A percentile compares a stretch with the other conserved stretches of the same genome.
These are phyloP conservation scores for Citrullus colocynthis DNA, from an alignment of 306 rosid species.

Conservation along the genomic window DNA sequence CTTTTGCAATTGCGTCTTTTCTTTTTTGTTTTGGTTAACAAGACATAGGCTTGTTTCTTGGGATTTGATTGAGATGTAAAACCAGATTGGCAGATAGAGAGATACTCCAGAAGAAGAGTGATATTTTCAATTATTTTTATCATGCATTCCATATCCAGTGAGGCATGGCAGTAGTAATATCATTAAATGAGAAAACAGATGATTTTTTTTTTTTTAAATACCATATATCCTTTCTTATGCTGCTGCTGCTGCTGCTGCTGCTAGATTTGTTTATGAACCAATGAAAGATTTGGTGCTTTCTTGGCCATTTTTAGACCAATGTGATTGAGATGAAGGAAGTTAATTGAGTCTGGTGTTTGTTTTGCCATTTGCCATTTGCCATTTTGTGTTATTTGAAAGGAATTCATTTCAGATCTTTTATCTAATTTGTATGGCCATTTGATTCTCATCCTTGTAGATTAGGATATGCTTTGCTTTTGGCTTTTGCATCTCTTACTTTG, in stretches of 20 bases:
- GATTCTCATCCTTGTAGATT: constrained; percentile 16
- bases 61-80: constrained; percentile 81
- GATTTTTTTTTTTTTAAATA: constrained; percentile 10
- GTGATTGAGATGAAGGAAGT: not conserved
- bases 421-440: constrained; percentile 23
- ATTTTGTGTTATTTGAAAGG: not conserved
- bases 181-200: constrained; percentile 24
- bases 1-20: constrained; percentile 9
- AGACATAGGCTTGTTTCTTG: constrained; percentile 44
- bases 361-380: no score
- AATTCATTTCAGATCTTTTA: not conserved
- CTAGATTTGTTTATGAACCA: not conserved
- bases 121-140: constrained; percentile 42
- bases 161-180: constrained; percentile 29
- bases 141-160: constrained; percentile 28
- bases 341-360: not conserved
- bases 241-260: not conserved
- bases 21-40: constrained; percentile 10
- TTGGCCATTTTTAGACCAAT: not conserved
- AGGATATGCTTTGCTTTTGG: constrained; percentile 20
- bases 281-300: not conserved
- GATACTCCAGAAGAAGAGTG: constrained; percentile 45
- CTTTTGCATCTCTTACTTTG: constrained; percentile 14
- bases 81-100: constrained; percentile 52
- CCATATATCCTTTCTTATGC: not conserved